Base-by-base conservation (phyloP, 192 early-diverging fungal species). In the Obelidium mucronatum region DNA sequence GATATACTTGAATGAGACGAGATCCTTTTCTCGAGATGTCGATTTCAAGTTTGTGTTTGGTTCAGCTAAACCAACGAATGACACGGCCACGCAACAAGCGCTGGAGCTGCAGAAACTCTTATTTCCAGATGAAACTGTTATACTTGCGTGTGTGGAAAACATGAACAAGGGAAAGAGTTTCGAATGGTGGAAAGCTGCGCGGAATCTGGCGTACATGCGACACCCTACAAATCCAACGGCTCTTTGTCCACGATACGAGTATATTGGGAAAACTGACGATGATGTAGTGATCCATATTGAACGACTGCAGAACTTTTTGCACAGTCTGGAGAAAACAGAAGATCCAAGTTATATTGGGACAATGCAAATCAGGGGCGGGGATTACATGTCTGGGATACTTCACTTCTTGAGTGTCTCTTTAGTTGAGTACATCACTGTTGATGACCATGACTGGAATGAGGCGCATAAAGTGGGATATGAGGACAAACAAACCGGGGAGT, bases 141-240 rank as follows among this genome's bases (percentile, higher is more conserved):
- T 59, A 8, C 56, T 59, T 6, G 56, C 13, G 5, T 24, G 13
- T 28, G 5, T 6, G 26, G 56, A 59, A 28, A 59, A 59, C 28
- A 59, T 59, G 56, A 28, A 59, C 28, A 13, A 59, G 6, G 53
- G 56, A 68, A 72, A 39, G 26, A 72, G 15, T 72, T 39, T n/a
- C 35, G 6, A 51, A 11, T 67, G 64, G 64, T 67, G 11, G 19
- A 59, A 26, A 26, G 8, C 8, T 8, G 8, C 48, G 11, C 48
- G 48, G 11, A 51, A 51, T 8, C 22, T 51, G 8, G 8, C 22
- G 48, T 51, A 51, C 22, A 51, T 22, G 48, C 48, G 48, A 22
- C 48, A 51, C 22, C 48, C 48, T 22, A 51, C 8, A 51, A 22
- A 51, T 51, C 48, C 22, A 8, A 22, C 8, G 11, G 48, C 48